A percentile compares a stretch with the other conserved stretches of the same genome.
Evolutionary conservation across 352 stramenopile genomes (phyloP).

Genomic region (Ophiocytium majus): DNA sequence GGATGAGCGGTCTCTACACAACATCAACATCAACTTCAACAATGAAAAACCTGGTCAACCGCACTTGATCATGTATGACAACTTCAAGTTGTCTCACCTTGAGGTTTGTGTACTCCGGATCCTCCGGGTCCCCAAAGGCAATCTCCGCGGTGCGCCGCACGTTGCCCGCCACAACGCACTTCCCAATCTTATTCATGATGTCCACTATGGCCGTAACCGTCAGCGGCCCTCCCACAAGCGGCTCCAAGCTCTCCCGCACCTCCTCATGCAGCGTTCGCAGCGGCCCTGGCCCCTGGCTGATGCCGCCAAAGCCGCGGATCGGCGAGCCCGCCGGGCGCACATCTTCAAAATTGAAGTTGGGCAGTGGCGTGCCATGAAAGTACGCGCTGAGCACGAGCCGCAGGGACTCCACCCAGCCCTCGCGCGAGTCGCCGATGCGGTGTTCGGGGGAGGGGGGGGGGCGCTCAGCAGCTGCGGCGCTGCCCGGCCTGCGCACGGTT

Average conservation of each 20-base stretch:
- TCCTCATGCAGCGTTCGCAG: slow-evolving; percentile 70
- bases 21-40: not conserved
- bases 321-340: slow-evolving; percentile 75
- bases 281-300: slow-evolving; percentile 74
- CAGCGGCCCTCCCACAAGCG: slow-evolving; percentile 63
- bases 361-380: slow-evolving; percentile 61
- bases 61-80: not conserved
- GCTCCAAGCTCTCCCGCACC: slow-evolving; percentile 66
- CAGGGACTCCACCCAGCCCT: slow-evolving; percentile 80
- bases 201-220: slow-evolving; percentile 78
- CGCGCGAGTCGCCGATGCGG: slow-evolving; percentile 62
- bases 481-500: slow-evolving; percentile 45
- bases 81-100: slow-evolving; percentile 64
- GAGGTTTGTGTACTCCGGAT: slow-evolving; percentile 78
- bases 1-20: not conserved
- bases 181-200: slow-evolving; percentile 80
- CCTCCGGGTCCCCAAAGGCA: slow-evolving; percentile 80
- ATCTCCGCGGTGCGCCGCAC: slow-evolving; percentile 86
- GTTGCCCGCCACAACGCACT: slow-evolving; percentile 85
- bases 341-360: slow-evolving; percentile 38
- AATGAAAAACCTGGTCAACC: not conserved
- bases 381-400: slow-evolving; percentile 75
- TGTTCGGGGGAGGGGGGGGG: not conserved
- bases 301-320: slow-evolving; percentile 82
- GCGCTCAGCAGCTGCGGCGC: slow-evolving; percentile 14